These are phyloP conservation scores for Paradendryphiella salina DNA, from an alignment of 2,329 filamentous ascomycete genomes.

Conservation along the genomic window DNA sequence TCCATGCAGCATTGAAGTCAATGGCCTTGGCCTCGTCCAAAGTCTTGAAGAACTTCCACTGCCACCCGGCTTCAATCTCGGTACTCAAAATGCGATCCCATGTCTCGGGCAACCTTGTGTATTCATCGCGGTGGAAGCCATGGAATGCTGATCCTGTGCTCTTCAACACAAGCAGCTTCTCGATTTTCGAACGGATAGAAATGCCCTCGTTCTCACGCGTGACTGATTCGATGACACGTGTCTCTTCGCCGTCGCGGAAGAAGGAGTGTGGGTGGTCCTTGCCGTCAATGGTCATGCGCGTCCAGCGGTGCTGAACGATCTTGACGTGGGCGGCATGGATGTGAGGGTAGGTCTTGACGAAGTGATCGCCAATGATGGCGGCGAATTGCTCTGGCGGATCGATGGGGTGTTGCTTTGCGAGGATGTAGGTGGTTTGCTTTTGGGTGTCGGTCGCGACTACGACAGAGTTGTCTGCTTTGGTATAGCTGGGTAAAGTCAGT, in stretches of 20 bases:
- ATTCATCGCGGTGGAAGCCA: conserved; percentile 90
- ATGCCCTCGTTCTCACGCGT: conserved; percentile 69
- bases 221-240: conserved; percentile 77
- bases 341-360: conserved; percentile 83
- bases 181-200: conserved; percentile 74
- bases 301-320: conserved; percentile 86
- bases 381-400: conserved; percentile 92
- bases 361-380: conserved; percentile 81
- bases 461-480: conserved; percentile 88
- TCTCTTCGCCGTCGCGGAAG: conserved; percentile 85
- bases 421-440: conserved; percentile 90
- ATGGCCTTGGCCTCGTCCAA: conserved; percentile 68
- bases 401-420: conserved; percentile 90
- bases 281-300: conserved; percentile 82
- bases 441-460: conserved; percentile 97
- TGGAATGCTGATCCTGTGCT: conserved; percentile 96
- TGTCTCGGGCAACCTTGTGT: conserved; percentile 84
- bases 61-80: conserved; percentile 84
- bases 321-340: conserved; percentile 83
- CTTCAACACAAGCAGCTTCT: conserved; percentile 86
- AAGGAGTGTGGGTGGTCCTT: conserved; percentile 95
- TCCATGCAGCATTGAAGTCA: conserved; percentile 78
- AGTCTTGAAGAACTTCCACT: conserved; percentile 72
- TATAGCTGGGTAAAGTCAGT: conserved; percentile 67
- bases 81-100: conserved; percentile 97